Evolutionary conservation across 2,329 filamentous ascomycete species (phyloP).

Genomic region (Diaporthe citri): DNA sequence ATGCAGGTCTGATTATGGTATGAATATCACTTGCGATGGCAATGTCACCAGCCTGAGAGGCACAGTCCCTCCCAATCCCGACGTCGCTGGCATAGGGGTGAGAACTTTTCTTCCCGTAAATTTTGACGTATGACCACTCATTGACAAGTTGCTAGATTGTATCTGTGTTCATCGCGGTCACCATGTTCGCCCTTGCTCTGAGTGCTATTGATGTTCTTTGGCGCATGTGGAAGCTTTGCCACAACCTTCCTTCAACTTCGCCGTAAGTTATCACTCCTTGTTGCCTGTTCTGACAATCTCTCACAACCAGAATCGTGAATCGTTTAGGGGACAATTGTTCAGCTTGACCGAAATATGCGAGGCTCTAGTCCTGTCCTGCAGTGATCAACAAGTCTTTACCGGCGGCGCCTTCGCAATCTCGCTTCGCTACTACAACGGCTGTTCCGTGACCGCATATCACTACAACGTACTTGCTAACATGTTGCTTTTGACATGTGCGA

Average conservation of each 20-base stretch:
- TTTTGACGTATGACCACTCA: not conserved
- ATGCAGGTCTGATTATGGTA: not conserved
- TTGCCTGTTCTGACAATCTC: not conserved
- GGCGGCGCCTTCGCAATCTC: conserved; percentile 53
- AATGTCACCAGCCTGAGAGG: not conserved
- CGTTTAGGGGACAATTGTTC: not conserved
- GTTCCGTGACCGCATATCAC: conserved; percentile 52
- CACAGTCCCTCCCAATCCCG: not conserved
- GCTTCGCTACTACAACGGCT: conserved; percentile 50
- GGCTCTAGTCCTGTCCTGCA: conserved; percentile 49
- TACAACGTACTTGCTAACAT: conserved; percentile 54
- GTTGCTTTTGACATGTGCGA: conserved; percentile 52
- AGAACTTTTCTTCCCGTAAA: not conserved
- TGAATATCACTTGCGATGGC: not conserved
- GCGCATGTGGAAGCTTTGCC: not conserved
- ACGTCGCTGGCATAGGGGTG: conserved; percentile 9
- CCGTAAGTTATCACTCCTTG: not conserved
- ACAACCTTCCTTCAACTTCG: not conserved
- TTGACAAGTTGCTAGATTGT: not conserved
- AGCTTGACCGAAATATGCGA: conserved; percentile 49
- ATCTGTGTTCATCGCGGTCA: conserved; percentile 5
- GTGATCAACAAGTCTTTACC: conserved; percentile 54
- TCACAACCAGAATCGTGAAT: not conserved
- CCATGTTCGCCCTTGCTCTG: not conserved
- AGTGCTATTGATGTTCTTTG: conserved; percentile 6